Evolutionary conservation across 2,329 filamentous ascomycete species (phyloP), one percentile per base, ranked within the genome.

Genomic region (Neopestalotiopsis clavispora): DNA sequence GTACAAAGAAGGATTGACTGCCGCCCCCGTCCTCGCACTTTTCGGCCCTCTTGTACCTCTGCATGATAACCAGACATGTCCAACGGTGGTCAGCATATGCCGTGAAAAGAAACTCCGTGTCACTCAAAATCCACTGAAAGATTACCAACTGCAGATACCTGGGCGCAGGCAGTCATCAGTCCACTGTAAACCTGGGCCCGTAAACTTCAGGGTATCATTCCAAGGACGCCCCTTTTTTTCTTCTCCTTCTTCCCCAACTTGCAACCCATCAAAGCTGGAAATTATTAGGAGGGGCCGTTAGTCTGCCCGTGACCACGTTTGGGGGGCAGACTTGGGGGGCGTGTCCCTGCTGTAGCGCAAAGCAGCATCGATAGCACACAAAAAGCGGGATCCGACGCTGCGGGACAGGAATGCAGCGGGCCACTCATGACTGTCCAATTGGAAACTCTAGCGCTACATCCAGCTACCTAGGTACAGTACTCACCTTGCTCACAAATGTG

Each of bases 381-480:
- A 28, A 34, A 63, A 34, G 13, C 57, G 28, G 23, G 57, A 60
- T 60, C 60, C 60, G 60, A 63, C 20, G 34, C 60, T 38, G 60
- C 34, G 60, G 60, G 38, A 63, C 60, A 52, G 60, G 30, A 40
- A 14, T 34, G 7, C 60, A 38, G 28, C 57, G 57, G 32, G 60
- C 60, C 60, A 63, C 32, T 63, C 60, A 63, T 38, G 20, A 42
- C 28, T 17, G 34, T 12, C 60, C 60, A 42, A 63, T 63, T 63
- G 60, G 60, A 63, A 87, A 89, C 57, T 57, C 17, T n/a, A 14
- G 17, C 52, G 7, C 23, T 28, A 28, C 52, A n/a, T 7, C 7
- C 45, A 52, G 45, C 17, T 52, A 49, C 42, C 42, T 49, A 49
- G 23, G 23, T 28, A 28, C 23, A 28, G 23, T 4, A 28, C 23